Evolutionary conservation across 495 filamentous ascomycete genomes (phyloP).

Genomic region (Amorphotheca resinae): DNA sequence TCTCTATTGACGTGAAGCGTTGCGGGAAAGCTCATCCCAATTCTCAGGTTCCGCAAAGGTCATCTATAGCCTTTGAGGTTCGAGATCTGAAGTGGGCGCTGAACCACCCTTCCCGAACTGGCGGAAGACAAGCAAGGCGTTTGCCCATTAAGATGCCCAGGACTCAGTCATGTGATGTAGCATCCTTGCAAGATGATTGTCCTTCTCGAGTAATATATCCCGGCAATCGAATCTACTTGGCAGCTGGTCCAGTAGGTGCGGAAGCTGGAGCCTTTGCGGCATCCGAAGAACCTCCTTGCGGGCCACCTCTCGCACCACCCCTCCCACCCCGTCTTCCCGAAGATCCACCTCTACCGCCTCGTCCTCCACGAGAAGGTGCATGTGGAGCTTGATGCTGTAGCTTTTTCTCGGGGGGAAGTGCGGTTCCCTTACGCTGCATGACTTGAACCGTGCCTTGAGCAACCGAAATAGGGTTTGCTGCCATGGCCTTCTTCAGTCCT

Average conservation of each 20-base stretch:
- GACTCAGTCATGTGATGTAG: too few relatives aligned
- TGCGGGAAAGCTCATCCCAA: too few relatives aligned
- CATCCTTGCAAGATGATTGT: too few relatives aligned
- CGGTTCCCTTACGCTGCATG: conserved; percentile 59
- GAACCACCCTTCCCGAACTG: too few relatives aligned
- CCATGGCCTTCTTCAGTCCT: conserved; percentile 61
- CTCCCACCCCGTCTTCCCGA: conserved; percentile 26
- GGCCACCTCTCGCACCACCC: conserved; percentile 29
- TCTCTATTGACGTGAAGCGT: too few relatives aligned
- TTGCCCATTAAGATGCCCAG: too few relatives aligned
- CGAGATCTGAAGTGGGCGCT: too few relatives aligned
- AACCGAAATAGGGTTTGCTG: conserved; percentile 65
- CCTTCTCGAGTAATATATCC: background rate
- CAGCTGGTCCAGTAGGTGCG: conserved; percentile 12
- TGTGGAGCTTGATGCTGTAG: conserved; percentile 9
- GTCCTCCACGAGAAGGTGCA: conserved; percentile 24
- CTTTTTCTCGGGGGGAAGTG: conserved; percentile 18
- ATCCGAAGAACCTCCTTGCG: conserved; percentile 8
- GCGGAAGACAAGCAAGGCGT: too few relatives aligned
- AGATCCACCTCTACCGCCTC: conserved; percentile 29
- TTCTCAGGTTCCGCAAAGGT: too few relatives aligned
- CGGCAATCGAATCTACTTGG: background rate
- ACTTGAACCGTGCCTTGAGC: conserved; percentile 80
- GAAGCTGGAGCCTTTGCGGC: conserved; percentile 5
- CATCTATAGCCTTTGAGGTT: too few relatives aligned